A percentile compares a stretch with the other conserved stretches of the same genome.
Evolutionary conservation across 495 filamentous ascomycete species (phyloP).

Genomic region (Hypoxylon subgilvum): DNA sequence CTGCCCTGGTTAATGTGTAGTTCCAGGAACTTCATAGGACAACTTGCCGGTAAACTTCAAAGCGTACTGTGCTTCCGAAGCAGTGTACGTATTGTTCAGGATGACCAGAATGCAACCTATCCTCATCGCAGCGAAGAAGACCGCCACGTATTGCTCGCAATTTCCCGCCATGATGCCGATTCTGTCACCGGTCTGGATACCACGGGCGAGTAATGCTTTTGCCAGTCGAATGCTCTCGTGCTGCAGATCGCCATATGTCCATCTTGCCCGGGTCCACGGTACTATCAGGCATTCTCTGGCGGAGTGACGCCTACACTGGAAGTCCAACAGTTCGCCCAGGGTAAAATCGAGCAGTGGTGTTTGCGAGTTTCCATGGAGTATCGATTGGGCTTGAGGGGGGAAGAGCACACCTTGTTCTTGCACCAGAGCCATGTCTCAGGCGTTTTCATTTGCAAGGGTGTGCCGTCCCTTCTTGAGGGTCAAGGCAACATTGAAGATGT

Average conservation of each 20-base stretch:
- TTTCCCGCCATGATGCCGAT: conserved; percentile 75
- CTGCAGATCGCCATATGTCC: conserved; percentile 69
- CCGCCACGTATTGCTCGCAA: conserved; percentile 70
- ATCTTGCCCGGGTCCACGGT: conserved; percentile 70
- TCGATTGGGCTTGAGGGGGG: too few relatives aligned
- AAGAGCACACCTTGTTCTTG: too few relatives aligned
- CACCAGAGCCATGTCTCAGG: too few relatives aligned
- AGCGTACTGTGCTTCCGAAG: conserved; percentile 66
- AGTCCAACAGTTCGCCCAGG: conserved; percentile 65
- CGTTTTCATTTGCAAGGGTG: too few relatives aligned
- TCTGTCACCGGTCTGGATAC: conserved; percentile 67
- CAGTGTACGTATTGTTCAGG: conserved; percentile 74
- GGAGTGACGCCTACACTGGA: conserved; percentile 65
- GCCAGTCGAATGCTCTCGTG: conserved; percentile 65
- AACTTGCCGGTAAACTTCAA: conserved; percentile 66
- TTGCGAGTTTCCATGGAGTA: too few relatives aligned
- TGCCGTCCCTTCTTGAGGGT: too few relatives aligned
- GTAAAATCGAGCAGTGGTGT: conserved; percentile 66
- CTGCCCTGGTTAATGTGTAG: conserved; percentile 30
- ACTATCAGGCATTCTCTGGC: conserved; percentile 66
- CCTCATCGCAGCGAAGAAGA: conserved; percentile 71
- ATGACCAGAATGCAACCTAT: conserved; percentile 75
- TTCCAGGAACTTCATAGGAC: not conserved
- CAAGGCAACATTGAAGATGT: too few relatives aligned
- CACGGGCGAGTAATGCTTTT: conserved; percentile 63